phyloP scores from a whole-genome alignment of 1,139 yeast genomes.

The Williopsis jadinii region DNA sequence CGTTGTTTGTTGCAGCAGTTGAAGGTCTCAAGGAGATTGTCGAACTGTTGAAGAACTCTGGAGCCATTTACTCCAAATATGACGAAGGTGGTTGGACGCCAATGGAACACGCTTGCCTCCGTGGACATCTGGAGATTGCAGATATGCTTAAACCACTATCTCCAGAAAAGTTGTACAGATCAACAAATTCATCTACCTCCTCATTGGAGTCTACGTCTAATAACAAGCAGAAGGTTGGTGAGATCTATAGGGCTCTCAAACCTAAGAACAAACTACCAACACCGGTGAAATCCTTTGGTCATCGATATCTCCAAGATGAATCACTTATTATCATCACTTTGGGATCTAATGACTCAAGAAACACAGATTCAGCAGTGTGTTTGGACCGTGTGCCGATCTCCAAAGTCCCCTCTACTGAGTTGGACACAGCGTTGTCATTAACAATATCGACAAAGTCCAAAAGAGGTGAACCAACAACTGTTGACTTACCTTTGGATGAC shows the following conservation, averaged over 20 bases:
- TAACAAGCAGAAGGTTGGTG: conserved; percentile 12
- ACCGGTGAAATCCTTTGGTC: conserved; percentile 82
- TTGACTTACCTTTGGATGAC: conserved; percentile 84
- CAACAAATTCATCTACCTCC: conserved; percentile 5
- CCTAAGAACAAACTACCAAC: conserved; percentile 19
- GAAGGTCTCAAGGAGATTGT: conserved; percentile 68
- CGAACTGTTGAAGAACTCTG: conserved; percentile 42
- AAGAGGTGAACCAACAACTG: conserved; percentile 48
- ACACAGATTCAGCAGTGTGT: conserved; percentile 52
- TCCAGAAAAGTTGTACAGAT: conserved; percentile 7
- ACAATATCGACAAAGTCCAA: conserved; percentile 55
- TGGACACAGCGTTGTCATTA: conserved; percentile 83
- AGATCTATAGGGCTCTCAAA: conserved; percentile 17
- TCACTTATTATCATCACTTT: conserved; percentile 69
- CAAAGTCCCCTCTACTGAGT: conserved; percentile 69
- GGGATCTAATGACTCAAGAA: conserved; percentile 80
- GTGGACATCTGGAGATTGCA: conserved; percentile 79
- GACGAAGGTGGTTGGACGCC: conserved; percentile 97
- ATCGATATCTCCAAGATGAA: conserved; percentile 62
- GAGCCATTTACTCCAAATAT: conserved; percentile 46
- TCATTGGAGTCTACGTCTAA: background rate
- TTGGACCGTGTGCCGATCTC: conserved; percentile 69
- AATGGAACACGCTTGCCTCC: conserved; percentile 87
- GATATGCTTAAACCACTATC: conserved; percentile 37
- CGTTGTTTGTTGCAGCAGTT: conserved; percentile 83